phyloP scores from a whole-genome alignment of 83 land plant species.

The Diphasiastrum complanatum region DNA sequence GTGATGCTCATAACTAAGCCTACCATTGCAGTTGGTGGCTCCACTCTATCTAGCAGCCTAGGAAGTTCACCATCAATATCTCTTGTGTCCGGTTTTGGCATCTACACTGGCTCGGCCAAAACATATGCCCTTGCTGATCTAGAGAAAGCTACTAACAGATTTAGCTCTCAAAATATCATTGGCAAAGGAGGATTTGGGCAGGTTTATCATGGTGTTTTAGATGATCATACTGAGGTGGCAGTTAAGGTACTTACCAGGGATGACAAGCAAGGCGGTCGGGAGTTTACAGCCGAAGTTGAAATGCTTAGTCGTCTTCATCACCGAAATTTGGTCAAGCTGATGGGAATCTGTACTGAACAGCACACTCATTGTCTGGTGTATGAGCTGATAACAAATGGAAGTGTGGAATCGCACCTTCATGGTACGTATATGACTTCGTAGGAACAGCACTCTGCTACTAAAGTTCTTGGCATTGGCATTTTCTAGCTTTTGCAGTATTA shows the following conservation, averaged over 20 bases:
- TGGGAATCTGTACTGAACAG: constrained; percentile 67
- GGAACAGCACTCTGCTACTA: not conserved
- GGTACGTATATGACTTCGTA: constrained; percentile 37
- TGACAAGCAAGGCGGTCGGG: constrained; percentile 57
- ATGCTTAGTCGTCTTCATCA: constrained; percentile 85
- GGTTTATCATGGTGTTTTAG: constrained; percentile 59
- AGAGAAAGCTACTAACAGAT: constrained; percentile 55
- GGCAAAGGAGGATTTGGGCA: constrained; percentile 88
- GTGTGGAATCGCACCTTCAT: constrained; percentile 82
- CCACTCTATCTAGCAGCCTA: constrained; percentile 35
- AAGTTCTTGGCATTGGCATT: no score
- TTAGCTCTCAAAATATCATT: constrained; percentile 51
- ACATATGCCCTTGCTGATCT: constrained; percentile 46
- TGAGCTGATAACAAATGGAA: constrained; percentile 75
- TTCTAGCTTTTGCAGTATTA: no score
- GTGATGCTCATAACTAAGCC: constrained; percentile 10
- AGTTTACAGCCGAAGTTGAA: constrained; percentile 75
- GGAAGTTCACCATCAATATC: constrained; percentile 48
- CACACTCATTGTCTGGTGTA: constrained; percentile 55
- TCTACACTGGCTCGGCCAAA: constrained; percentile 61
- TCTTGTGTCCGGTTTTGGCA: constrained; percentile 36
- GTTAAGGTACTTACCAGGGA: constrained; percentile 69
- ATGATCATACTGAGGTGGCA: constrained; percentile 60
- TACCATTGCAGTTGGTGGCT: constrained; percentile 28
- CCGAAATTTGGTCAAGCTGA: constrained; percentile 66